These are phyloP conservation scores for Marasmius sp. DNA, from an alignment of 1,284 basidiomycete genomes.

Conservation along the genomic window DNA sequence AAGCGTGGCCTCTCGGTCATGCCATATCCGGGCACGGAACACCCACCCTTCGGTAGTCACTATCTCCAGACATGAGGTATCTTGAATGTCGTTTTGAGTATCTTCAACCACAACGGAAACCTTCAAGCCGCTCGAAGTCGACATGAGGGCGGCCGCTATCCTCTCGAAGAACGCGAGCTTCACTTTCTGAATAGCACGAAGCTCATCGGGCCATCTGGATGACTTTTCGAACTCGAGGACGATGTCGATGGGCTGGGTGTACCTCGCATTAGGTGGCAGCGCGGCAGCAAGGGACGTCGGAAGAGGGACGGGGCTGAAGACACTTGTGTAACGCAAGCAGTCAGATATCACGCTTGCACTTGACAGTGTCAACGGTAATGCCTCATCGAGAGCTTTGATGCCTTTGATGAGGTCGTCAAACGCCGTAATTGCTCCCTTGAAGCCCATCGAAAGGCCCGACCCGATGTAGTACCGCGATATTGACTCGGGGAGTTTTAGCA, in stretches of 20 bases:
- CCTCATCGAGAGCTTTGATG: conserved; percentile 78
- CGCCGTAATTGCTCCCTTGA: conserved; percentile 75
- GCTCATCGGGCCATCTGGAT: conserved; percentile 93
- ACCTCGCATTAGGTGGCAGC: conserved; percentile 60
- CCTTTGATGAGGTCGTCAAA: conserved; percentile 81
- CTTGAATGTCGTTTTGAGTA: conserved; percentile 58
- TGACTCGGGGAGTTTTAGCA: conserved; percentile 66
- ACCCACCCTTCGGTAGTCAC: conserved; percentile 84
- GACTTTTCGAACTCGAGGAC: conserved; percentile 90
- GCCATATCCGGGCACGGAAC: conserved; percentile 83
- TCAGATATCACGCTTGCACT: conserved; percentile 77
- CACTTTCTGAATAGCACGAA: conserved; percentile 90
- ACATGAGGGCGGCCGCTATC: conserved; percentile 65
- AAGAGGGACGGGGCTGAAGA: conserved; percentile 72
- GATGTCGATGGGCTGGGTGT: conserved; percentile 70
- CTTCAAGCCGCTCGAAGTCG: conserved; percentile 46
- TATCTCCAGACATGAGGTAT: conserved; percentile 77
- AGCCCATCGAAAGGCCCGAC: conserved; percentile 57
- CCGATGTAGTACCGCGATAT: conserved; percentile 51
- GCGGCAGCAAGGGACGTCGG: conserved; percentile 41
- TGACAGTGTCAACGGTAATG: conserved; percentile 80
- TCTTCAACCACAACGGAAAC: conserved; percentile 62
- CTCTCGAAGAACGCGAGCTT: conserved; percentile 92
- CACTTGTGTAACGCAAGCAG: conserved; percentile 80
- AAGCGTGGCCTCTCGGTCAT: conserved; percentile 83